Evolutionary conservation across 2,329 filamentous ascomycete genomes (phyloP), one percentile per base, ranked within the genome.

Genomic region (Spiromastix sp.): DNA sequence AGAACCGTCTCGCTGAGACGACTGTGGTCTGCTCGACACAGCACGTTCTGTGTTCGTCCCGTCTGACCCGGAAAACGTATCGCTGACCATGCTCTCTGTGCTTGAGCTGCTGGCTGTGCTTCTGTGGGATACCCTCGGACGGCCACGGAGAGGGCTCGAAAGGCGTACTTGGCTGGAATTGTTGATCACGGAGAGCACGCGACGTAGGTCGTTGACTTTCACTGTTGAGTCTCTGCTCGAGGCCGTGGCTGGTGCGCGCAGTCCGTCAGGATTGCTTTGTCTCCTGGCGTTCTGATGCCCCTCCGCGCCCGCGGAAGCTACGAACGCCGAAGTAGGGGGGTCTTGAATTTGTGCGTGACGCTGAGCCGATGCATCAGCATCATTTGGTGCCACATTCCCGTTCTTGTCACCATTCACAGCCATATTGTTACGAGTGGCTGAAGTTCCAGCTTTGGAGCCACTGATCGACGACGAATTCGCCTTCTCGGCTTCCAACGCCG

Each of bases 381-480:
- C 50, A 27, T 50, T 50, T 12, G 50, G 48, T 4, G 59, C 60
- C 30, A 46, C 50, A 31, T 50, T 53, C 4, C 47, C 46, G n/a
- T 45, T 45, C 10, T 48, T 55, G 34, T 59, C 57, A 27, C 42
- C 22, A 30, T 55, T 49, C 11, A 48, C 39, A 21, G 54, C 34
- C 15, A 40, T 25, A 35, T 48, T 42, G 36, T 50, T 48, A 11
- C 46, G 45, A 11, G 42, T 46, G 8, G 44, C 42, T 3, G 52
- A 50, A 27, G 74, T 82, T 27, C 74, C 79, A 1, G 73, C 70
- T 43, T 74, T 77, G 2, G 85, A 93, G 15, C 85, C 85, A 36
- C 68, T 82, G 36, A 93, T 63, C 3, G 85, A 93, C 9, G 74
- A 73, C 0, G 82, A 75, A 48, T 79, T 83, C 48, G 78, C 78